These are phyloP conservation scores for Fistulina hepatica DNA, from an alignment of 1,284 basidiomycete genomes.

Conservation along the genomic window DNA sequence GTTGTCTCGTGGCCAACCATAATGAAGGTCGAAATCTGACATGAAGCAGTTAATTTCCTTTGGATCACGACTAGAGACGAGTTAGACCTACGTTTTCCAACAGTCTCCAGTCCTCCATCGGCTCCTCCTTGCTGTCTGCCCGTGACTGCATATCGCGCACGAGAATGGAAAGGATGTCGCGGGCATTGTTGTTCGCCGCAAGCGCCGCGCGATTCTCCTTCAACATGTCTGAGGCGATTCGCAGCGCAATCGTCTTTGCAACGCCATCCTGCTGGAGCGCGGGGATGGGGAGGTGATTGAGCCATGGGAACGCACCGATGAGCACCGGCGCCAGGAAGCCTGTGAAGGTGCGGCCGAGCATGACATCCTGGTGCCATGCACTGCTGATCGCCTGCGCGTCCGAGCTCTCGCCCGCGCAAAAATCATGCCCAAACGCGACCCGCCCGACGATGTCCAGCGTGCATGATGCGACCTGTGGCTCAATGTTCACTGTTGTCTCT, in stretches of 20 bases:
- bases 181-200: conserved; percentile 8
- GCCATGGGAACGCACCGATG: conserved; percentile 23
- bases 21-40: conserved; percentile 7
- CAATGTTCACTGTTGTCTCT: conserved; percentile 14
- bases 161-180: conserved; percentile 21
- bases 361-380: conserved; percentile 21
- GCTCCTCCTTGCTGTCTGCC: conserved; percentile 5
- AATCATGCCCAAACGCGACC: conserved; percentile 26
- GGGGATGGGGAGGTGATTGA: conserved; percentile 21
- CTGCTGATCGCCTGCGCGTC: conserved; percentile 22
- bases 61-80: neutral
- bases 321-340: conserved; percentile 23
- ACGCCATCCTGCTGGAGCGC: conserved; percentile 17
- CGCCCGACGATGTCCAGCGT: conserved; percentile 24
- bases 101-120: conserved; percentile 18
- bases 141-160: conserved; percentile 12
- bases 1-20: conserved; percentile 32
- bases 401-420: conserved; percentile 17
- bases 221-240: conserved; percentile 1
- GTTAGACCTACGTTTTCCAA: conserved; percentile 20
- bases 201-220: neutral
- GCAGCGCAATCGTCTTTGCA: conserved; percentile 15
- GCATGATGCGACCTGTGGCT: conserved; percentile 16
- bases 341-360: conserved; percentile 15
- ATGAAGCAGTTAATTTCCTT: neutral